Conservation (phyloP, 164 flowering plant species). For the Saururus chinensis region DNA sequence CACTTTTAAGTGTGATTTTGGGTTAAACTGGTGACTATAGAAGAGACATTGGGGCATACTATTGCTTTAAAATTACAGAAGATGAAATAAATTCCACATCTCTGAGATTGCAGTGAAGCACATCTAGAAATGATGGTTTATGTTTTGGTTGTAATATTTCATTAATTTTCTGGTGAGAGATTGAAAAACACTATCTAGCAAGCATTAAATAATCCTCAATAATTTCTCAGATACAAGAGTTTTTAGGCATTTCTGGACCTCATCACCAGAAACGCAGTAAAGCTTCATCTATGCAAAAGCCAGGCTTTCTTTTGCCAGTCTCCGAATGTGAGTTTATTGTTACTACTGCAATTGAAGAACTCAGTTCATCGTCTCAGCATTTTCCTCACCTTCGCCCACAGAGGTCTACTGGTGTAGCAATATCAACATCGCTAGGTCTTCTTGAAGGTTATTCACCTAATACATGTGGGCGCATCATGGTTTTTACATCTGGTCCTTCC, state of each 20-base stretch:
- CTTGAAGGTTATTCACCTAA: slow-evolving; percentile 59
- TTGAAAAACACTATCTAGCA: background rate
- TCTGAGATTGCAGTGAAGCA: background rate
- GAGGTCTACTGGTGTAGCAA: slow-evolving; percentile 78
- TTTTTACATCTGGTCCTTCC: slow-evolving; percentile 92
- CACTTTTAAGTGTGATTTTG: no score
- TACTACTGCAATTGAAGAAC: slow-evolving; percentile 72
- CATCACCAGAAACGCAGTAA: slow-evolving; percentile 42
- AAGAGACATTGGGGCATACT: no score
- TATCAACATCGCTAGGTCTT: slow-evolving; percentile 68
- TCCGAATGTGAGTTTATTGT: slow-evolving; percentile 78
- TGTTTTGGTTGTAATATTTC: no score
- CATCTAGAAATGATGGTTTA: background rate
- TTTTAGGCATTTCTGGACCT: slow-evolving; percentile 36
- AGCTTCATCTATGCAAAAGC: slow-evolving; percentile 30
- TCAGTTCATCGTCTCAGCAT: slow-evolving; percentile 24
- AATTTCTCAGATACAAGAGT: slow-evolving; percentile 37
- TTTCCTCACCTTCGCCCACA: slow-evolving; percentile 55
- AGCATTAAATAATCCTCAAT: background rate
- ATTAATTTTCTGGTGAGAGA: background rate
- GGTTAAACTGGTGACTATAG: no score
- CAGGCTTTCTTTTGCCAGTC: slow-evolving; percentile 61
- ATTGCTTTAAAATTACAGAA: no score
- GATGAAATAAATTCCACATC: no score
- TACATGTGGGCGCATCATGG: slow-evolving; percentile 69